Evolutionary conservation across 192 early-diverging fungal genomes (phyloP).

Genomic region (Coemansia sp.): DNA sequence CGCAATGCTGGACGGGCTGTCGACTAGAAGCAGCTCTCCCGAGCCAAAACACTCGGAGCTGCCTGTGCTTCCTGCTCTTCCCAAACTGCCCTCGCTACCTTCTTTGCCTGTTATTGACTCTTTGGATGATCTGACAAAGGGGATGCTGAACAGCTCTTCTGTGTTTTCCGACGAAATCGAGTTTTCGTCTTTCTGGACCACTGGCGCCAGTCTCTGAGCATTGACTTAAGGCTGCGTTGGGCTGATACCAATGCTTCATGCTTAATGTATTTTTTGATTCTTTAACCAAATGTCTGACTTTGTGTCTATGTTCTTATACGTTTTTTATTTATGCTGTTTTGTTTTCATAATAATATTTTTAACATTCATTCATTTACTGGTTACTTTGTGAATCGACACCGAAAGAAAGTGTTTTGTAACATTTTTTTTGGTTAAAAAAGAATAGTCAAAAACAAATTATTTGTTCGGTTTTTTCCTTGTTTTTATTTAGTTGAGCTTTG

Average conservation of each 20-base stretch:
- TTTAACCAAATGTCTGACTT: background rate
- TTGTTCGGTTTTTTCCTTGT: background rate
- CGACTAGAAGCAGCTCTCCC: conserved; percentile 11
- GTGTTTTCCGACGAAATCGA: conserved; percentile 21
- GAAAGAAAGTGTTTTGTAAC: no score
- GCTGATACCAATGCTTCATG: background rate
- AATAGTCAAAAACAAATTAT: background rate
- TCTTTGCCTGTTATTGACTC: conserved; percentile 9
- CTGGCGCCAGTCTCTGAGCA: conserved; percentile 1
- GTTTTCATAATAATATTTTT: background rate
- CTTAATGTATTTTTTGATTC: background rate
- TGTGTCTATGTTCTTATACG: background rate
- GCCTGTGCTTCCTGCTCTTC: conserved; percentile 20
- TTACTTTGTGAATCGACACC: no score
- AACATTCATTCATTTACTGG: background rate
- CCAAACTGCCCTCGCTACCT: background rate
- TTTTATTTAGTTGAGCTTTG: conserved; percentile 56
- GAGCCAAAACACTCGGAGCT: conserved; percentile 17
- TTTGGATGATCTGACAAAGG: conserved; percentile 42
- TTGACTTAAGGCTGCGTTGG: no score
- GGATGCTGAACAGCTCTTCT: conserved; percentile 23
- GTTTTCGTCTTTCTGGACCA: conserved; percentile 30
- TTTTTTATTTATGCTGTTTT: conserved; percentile 1
- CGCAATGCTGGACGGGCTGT: background rate
- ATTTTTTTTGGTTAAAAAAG: background rate